Conservation (phyloP, 2,329 filamentous ascomycete genomes). For the Albifimbria verrucaria region DNA sequence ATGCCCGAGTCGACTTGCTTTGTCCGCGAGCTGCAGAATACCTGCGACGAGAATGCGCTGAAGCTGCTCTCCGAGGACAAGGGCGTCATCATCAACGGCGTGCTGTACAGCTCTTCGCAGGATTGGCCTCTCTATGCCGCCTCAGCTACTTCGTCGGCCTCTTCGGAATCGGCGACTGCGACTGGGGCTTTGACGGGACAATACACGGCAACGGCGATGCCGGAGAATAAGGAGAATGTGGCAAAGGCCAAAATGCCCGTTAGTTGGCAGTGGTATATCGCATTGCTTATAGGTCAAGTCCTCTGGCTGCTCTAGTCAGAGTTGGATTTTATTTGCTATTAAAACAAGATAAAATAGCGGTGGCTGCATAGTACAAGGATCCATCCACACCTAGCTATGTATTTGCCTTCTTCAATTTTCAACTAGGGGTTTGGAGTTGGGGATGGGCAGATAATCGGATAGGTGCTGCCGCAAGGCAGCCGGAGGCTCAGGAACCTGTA, state of each 20-base stretch:
- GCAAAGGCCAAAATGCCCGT: neutral
- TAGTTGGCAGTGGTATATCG: neutral
- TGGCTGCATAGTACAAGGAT: too few species aligned
- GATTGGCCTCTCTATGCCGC: slow-evolving; percentile 38
- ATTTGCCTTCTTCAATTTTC: too few species aligned
- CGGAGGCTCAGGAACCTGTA: too few species aligned
- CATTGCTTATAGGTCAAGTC: neutral
- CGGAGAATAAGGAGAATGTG: slow-evolving; percentile 12
- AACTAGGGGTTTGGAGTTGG: too few species aligned
- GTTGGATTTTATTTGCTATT: too few species aligned
- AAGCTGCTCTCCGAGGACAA: slow-evolving; percentile 43
- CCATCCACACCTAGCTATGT: too few species aligned
- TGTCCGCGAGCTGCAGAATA: slow-evolving; percentile 46
- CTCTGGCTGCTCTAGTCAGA: neutral
- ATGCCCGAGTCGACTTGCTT: slow-evolving; percentile 56
- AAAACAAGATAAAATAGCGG: too few species aligned
- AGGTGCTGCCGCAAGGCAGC: too few species aligned
- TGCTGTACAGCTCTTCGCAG: slow-evolving; percentile 43
- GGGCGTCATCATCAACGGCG: slow-evolving; percentile 58
- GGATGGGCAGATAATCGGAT: too few species aligned
- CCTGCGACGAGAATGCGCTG: slow-evolving; percentile 50
- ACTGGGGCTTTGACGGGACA: slow-evolving; percentile 26
- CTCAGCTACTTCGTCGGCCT: slow-evolving; percentile 14
- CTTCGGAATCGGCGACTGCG: slow-evolving; percentile 15
- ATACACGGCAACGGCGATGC: slow-evolving; percentile 32